phyloP scores from a whole-genome alignment of 139 green algal species.

The Choricystis sp. region DNA sequence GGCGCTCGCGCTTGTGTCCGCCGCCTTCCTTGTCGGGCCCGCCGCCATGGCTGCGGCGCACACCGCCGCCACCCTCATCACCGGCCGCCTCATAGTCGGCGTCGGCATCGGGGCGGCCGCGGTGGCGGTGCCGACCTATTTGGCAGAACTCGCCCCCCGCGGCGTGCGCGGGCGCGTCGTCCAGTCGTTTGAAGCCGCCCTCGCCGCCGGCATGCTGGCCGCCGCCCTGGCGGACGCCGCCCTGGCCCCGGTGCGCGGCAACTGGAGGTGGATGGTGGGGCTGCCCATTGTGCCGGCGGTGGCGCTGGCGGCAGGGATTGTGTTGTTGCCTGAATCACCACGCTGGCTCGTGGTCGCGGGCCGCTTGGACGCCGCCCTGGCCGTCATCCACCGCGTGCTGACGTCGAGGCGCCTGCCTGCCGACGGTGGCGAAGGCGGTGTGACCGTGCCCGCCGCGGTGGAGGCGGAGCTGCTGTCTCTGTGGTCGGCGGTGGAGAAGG shows the following conservation, averaged over 20 bases:
- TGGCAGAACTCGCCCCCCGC: conserved; percentile 62
- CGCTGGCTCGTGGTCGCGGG: conserved; percentile 58
- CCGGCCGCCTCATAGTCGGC: conserved; percentile 47
- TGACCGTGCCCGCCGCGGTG: conserved; percentile 29
- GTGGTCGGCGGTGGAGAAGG: conserved; percentile 60
- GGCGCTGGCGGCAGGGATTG: conserved; percentile 24
- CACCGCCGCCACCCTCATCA: conserved; percentile 27
- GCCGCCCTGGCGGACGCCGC: conserved; percentile 36
- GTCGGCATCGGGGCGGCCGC: conserved; percentile 62
- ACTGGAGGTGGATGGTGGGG: conserved; percentile 57
- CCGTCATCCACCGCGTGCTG: conserved; percentile 35
- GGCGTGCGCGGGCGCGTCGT: conserved; percentile 35
- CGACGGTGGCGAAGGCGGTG: conserved; percentile 14
- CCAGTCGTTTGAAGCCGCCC: conserved; percentile 51
- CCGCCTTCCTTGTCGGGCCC: conserved; percentile 49
- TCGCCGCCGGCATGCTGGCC: conserved; percentile 58
- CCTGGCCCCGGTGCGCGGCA: conserved; percentile 19
- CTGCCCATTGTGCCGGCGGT: conserved; percentile 30
- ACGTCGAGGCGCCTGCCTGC: conserved; percentile 14
- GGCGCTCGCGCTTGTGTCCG: conserved; percentile 36
- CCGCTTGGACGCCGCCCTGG: conserved; percentile 47
- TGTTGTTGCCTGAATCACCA: conserved; percentile 60
- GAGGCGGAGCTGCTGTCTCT: conserved; percentile 69
- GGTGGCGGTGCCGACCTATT: conserved; percentile 61
- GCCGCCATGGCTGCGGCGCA: conserved; percentile 46